Conservation (phyloP, 805 yeast genomes). For the Candida suzukii region DNA sequence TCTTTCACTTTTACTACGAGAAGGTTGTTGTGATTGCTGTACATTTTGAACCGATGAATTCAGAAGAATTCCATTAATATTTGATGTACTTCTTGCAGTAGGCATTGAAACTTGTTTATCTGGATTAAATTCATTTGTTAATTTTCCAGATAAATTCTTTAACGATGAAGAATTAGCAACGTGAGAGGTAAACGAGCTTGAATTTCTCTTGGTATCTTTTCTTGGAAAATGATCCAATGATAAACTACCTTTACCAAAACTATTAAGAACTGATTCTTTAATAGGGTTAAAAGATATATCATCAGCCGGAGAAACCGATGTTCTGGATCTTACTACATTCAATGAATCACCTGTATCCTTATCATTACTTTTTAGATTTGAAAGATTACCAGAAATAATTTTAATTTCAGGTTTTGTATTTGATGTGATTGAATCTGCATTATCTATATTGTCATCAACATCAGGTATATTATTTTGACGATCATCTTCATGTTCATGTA, state of each 20-base stretch:
- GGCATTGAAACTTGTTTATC: neutral
- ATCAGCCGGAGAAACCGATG: constrained; percentile 5
- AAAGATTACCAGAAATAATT: neutral
- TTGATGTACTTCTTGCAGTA: neutral
- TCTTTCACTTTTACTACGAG: neutral
- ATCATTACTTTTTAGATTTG: too few species aligned
- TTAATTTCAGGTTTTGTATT: constrained; percentile 1
- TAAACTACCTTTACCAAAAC: constrained; percentile 44
- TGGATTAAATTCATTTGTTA: too few species aligned
- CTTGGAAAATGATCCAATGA: constrained; percentile 26
- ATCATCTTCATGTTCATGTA: neutral
- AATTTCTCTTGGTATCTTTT: too few species aligned
- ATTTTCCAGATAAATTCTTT: too few species aligned
- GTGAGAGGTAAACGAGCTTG: too few species aligned
- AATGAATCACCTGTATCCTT: too few species aligned
- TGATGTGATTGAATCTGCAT: constrained; percentile 5
- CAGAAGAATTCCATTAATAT: neutral
- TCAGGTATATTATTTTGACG: too few species aligned
- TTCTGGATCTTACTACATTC: too few species aligned
- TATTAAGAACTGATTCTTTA: constrained; percentile 36
- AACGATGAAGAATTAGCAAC: too few species aligned
- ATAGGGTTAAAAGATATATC: constrained; percentile 41
- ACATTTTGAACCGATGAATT: too few species aligned
- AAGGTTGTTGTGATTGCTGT: neutral
- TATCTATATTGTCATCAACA: neutral